phyloP scores from a whole-genome alignment of 1,139 yeast genomes.

The Candida sanyaensis region DNA sequence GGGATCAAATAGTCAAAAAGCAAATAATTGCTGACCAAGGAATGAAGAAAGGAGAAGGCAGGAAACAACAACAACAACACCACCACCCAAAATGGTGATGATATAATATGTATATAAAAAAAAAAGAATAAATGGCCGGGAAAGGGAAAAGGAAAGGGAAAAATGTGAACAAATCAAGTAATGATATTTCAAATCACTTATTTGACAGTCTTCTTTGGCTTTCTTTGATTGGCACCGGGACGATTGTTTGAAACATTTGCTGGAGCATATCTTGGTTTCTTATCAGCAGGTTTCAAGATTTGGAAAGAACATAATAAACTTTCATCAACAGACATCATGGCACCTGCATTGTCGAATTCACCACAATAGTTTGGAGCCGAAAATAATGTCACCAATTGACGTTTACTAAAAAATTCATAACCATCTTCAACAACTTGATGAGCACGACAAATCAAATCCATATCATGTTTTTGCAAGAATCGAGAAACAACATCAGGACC shows the following conservation, averaged over 20 bases:
- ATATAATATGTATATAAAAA: neutral
- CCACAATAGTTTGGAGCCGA: slow-evolving; percentile 99
- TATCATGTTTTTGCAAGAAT: slow-evolving; percentile 91
- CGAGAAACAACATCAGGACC: slow-evolving; percentile 97
- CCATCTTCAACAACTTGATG: slow-evolving; percentile 99
- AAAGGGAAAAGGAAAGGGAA: neutral
- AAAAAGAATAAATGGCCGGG: neutral
- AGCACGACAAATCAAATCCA: slow-evolving; percentile 97
- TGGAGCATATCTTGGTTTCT: slow-evolving; percentile 66
- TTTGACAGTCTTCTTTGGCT: slow-evolving; percentile 64
- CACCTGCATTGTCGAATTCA: slow-evolving; percentile 98
- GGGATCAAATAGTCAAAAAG: too few relatives aligned
- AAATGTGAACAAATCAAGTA: neutral
- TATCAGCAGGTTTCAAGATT: slow-evolving; percentile 96
- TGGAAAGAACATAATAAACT: slow-evolving; percentile 95
- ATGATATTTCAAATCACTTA: slow-evolving; percentile 19
- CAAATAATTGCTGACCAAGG: neutral
- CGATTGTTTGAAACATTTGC: slow-evolving; percentile 54
- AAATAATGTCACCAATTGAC: slow-evolving; percentile 92
- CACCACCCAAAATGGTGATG: neutral
- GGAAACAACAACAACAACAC: neutral
- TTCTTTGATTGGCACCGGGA: slow-evolving; percentile 69
- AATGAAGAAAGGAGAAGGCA: neutral
- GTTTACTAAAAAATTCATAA: slow-evolving; percentile 92
- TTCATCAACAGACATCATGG: slow-evolving; percentile 99